Conservation (phyloP, 768 basidiomycete genomes). For the Hypholoma sublateritium region DNA sequence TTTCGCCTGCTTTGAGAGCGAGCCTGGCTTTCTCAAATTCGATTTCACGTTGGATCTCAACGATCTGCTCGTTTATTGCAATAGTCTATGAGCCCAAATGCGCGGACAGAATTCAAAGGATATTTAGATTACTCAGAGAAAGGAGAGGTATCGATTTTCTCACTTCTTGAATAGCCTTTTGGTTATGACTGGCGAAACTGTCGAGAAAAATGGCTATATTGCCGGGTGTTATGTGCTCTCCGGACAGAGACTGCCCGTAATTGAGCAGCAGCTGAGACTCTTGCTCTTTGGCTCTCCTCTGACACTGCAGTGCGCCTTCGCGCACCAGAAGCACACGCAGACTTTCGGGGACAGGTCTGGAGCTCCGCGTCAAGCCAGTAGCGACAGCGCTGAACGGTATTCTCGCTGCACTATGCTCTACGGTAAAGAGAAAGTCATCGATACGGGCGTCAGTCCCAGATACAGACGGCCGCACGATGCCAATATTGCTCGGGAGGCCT, state of each 20-base stretch:
- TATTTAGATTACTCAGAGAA: not conserved
- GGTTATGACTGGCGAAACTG: conserved; percentile 35
- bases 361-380: not conserved
- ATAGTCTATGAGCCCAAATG: conserved; percentile 21
- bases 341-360: conserved; percentile 28
- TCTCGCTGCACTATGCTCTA: conserved; percentile 19
- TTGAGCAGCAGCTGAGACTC: conserved; percentile 41
- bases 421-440: conserved; percentile 55
- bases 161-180: conserved; percentile 31
- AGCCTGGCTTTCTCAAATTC: conserved; percentile 31
- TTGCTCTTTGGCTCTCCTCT: conserved; percentile 38
- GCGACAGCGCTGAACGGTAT: not conserved
- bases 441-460: conserved; percentile 43
- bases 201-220: conserved; percentile 42
- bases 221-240: conserved; percentile 37
- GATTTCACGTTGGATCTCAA: conserved; percentile 38
- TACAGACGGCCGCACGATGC: conserved; percentile 54
- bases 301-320: conserved; percentile 33
- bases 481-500: conserved; percentile 49
- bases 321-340: conserved; percentile 36
- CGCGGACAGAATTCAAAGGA: too few relatives aligned
- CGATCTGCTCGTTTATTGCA: conserved; percentile 40
- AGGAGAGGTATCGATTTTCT: conserved; percentile 2
- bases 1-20: conserved; percentile 32
- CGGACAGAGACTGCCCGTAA: conserved; percentile 44